phyloP scores from a whole-genome alignment of 176 grass and related monocot species.

The Ensete glaucum region DNA sequence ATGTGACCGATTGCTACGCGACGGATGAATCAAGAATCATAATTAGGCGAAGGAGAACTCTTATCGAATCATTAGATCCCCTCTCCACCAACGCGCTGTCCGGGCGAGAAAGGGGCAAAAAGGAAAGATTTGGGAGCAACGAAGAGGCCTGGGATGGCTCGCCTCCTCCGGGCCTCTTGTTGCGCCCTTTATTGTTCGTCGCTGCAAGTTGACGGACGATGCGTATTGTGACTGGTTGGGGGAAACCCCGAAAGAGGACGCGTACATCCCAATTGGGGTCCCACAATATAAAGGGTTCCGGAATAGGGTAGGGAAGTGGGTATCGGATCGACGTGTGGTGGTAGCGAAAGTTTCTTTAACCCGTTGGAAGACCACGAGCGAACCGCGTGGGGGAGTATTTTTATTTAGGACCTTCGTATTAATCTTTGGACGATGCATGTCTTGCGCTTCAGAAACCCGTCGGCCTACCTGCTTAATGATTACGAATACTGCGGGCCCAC shows the following conservation, averaged over 20 bases:
- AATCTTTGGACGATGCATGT: neutral
- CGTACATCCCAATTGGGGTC: neutral
- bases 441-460: too few relatives aligned
- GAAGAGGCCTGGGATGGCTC: neutral
- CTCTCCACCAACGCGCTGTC: neutral
- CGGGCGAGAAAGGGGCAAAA: neutral
- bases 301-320: neutral
- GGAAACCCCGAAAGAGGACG: too few relatives aligned
- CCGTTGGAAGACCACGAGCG: neutral
- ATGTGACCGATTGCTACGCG: neutral
- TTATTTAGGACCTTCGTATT: neutral
- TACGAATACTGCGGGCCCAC: neutral
- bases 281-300: neutral
- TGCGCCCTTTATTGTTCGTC: neutral
- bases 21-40: neutral
- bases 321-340: neutral
- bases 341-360: neutral
- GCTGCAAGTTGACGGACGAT: too few relatives aligned
- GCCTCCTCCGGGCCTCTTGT: neutral
- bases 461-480: too few relatives aligned
- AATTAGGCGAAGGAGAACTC: neutral
- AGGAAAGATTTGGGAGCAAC: neutral
- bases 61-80: neutral
- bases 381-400: conserved; percentile 6
- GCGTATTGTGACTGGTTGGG: too few relatives aligned